phyloP scores from a whole-genome alignment of 768 basidiomycete genomes.

The Suillus spraguei region DNA sequence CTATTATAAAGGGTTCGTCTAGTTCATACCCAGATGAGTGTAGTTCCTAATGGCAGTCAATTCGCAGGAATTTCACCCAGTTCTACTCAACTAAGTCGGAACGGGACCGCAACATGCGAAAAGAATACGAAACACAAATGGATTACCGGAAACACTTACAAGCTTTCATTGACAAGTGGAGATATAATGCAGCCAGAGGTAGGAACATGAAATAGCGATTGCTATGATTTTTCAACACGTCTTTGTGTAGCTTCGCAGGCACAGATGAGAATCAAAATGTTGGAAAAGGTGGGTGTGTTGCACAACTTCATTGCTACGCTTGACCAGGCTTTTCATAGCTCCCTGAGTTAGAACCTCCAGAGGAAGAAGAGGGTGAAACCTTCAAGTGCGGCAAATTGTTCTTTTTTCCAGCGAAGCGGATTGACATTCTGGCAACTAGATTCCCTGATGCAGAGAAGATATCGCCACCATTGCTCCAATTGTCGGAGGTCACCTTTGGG shows the following conservation, averaged over 20 bases:
- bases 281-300: conserved; percentile 59
- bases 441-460: conserved; percentile 98
- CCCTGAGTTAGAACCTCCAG: conserved; percentile 91
- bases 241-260: conserved; percentile 76
- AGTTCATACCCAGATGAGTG: background rate
- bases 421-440: conserved; percentile 37
- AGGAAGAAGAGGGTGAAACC: conserved; percentile 87
- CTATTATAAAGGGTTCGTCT: conserved; percentile 91
- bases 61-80: conserved; percentile 88
- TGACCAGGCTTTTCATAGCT: conserved; percentile 47
- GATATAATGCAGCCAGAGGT: conserved; percentile 95
- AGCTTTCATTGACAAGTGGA: conserved; percentile 98
- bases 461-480: conserved; percentile 91
- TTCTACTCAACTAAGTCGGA: conserved; percentile 99
- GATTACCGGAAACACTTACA: conserved; percentile 94
- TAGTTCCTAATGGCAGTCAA: conserved; percentile 12
- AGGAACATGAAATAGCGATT: conserved; percentile 18
- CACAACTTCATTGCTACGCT: too few relatives aligned
- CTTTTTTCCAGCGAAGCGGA: background rate
- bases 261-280: conserved; percentile 73
- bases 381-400: conserved; percentile 66
- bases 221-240: conserved; percentile 9
- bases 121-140: conserved; percentile 97
- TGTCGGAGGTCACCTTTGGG: conserved; percentile 89
- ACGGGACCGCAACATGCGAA: conserved; percentile 85